Evolutionary conservation across 768 basidiomycete genomes (phyloP).

Genomic region (Suillus alpinus): DNA sequence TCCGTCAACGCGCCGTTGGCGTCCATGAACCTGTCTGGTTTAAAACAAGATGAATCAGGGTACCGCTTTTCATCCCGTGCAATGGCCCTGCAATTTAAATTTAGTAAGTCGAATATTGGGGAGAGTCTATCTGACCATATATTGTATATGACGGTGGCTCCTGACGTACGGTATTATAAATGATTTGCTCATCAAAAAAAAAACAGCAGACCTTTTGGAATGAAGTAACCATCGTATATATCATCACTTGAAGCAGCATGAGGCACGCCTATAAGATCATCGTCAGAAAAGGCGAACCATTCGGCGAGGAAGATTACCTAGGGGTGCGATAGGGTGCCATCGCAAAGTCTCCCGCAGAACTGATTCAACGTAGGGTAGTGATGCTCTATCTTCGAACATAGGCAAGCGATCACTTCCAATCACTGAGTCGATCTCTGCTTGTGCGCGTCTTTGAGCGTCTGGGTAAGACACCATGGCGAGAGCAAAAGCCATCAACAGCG

Average conservation of each 20-base stretch:
- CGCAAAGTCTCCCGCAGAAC: constrained; percentile 1
- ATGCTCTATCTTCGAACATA: background rate
- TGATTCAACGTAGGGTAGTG: constrained; percentile 6
- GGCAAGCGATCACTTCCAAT: constrained; percentile 9
- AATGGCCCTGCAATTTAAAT: constrained; percentile 13
- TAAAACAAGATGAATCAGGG: background rate
- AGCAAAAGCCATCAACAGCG: background rate
- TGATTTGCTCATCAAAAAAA: background rate
- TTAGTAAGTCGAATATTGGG: constrained; percentile 19
- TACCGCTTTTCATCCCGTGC: background rate
- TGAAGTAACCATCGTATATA: constrained; percentile 27
- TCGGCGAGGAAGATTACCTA: background rate
- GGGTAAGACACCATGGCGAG: constrained; percentile 4
- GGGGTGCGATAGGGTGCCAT: background rate
- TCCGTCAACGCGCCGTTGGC: background rate
- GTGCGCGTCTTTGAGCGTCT: constrained; percentile 3
- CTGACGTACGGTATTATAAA: background rate
- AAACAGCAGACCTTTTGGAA: constrained; percentile 35
- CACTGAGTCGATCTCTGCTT: constrained; percentile 8
- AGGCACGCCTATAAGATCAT: constrained; percentile 13
- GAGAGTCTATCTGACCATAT: background rate
- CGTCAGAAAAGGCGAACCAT: background rate
- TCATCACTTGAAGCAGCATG: constrained; percentile 33
- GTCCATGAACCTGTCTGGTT: constrained; percentile 13
- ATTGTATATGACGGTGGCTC: background rate